Percentiles rank a stretch among this genome's conserved stretches.
These are phyloP conservation scores for Rhodamnia rubescens DNA, from an alignment of 345 rosid genomes.

Conservation along the genomic window DNA sequence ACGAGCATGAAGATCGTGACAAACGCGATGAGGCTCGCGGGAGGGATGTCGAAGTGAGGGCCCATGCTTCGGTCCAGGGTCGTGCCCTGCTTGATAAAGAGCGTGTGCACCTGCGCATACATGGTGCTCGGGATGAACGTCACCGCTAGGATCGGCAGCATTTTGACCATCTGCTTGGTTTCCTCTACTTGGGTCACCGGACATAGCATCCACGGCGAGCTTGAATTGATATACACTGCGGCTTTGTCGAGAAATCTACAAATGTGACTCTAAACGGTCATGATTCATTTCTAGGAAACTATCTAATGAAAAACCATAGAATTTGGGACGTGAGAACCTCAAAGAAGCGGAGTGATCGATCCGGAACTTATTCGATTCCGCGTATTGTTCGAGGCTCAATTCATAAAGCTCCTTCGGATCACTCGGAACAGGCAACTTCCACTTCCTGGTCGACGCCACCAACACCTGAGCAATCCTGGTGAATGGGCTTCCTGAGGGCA, in stretches of 20 bases:
- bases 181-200: constrained; percentile 59
- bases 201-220: constrained; percentile 40
- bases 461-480: constrained; percentile 34
- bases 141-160: constrained; percentile 26
- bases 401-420: constrained; percentile 46
- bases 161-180: constrained; percentile 57
- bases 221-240: constrained; percentile 20
- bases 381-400: constrained; percentile 22
- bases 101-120: constrained; percentile 29
- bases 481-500: constrained; percentile 35
- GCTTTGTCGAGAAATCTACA: constrained; percentile 62
- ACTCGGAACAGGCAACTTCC: constrained; percentile 22
- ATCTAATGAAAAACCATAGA: constrained; percentile 9
- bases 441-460: constrained; percentile 35
- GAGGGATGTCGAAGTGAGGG: constrained; percentile 46
- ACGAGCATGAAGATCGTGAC: constrained; percentile 60
- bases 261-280: constrained; percentile 6
- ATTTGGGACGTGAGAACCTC: not conserved
- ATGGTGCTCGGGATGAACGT: constrained; percentile 49
- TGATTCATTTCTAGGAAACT: constrained; percentile 19
- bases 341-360: constrained; percentile 4
- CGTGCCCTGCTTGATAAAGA: constrained; percentile 62
- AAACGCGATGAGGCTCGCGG: constrained; percentile 52
- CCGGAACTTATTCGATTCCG: constrained; percentile 13
- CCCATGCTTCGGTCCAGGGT: constrained; percentile 37